Evolutionary conservation across 2,329 filamentous ascomycete species (phyloP), one percentile per base, ranked within the genome.

Genomic region (Penicillium sp.): DNA sequence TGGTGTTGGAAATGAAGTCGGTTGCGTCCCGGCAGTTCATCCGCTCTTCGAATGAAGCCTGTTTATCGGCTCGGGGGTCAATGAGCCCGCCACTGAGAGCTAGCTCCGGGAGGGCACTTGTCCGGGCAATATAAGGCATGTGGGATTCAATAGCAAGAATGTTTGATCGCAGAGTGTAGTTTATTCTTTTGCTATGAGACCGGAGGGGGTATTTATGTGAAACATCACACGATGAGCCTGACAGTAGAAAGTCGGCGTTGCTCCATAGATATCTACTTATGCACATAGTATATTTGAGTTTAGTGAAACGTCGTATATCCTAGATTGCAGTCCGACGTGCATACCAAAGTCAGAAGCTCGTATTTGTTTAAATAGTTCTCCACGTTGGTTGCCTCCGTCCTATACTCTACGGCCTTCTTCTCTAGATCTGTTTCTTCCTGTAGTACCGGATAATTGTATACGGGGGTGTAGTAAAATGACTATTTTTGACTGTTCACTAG

Each of bases 21-120:
- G 51, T 58, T 29, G 56, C 56, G n/a, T 61, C 58, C 13, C 56
- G 55, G 19, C 58, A 61, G 15, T 47, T 50, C 21, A 61, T 61
- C 0, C 58, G 55, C 31, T 61, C 56, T 38, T 49, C 52, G 33
- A 58, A 61, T 21, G 51, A 53, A 33, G 55, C 49, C 52, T 61
- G 59, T 10, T 51, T 43, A 50, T 51, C 59, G 50, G 59, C 59
- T 29, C 59, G 56, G 49, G 59, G 59, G 35, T 61, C 59, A 56
- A 61, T 43, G 19, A 61, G 59, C 2, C 56, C 56, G 12, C 59
- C 59, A 31, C 45, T n/a, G 15, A 56, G 12, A 5, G 52, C 59
- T 2, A 56, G 52, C 49, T 58, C 59, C n/a, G 59, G 45, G 21
- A 61, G 59, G 23, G 58, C 56, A 25, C 42, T 43, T 5, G 27